These are phyloP conservation scores for Pestalotiopsis sp. DNA, from an alignment of 2,329 filamentous ascomycete species.

Conservation along the genomic window DNA sequence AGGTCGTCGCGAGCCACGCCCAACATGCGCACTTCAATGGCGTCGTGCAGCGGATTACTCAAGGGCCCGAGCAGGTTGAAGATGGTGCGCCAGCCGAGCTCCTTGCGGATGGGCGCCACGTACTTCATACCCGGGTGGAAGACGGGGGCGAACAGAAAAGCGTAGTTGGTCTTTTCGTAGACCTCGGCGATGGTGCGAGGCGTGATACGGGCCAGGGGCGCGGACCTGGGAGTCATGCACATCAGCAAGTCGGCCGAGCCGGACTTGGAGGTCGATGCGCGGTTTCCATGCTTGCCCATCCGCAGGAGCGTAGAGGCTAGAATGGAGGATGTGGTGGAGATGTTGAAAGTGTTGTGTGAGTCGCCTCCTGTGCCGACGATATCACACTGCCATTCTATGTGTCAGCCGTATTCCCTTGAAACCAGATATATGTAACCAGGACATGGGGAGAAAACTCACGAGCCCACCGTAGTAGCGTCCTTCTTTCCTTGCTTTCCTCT, in stretches of 20 bases:
- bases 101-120: conserved; percentile 81
- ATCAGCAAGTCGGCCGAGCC: conserved; percentile 91
- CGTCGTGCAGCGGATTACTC: conserved; percentile 83
- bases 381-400: conserved; percentile 60
- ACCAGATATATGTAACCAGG: neutral
- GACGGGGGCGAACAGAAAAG: conserved; percentile 92
- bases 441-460: conserved; percentile 52
- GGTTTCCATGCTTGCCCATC: conserved; percentile 94
- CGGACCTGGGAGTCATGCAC: conserved; percentile 70
- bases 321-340: conserved; percentile 93
- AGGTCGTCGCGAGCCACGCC: conserved; percentile 88
- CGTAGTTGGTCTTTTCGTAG: conserved; percentile 84
- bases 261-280: conserved; percentile 91
- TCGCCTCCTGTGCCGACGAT: conserved; percentile 98
- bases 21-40: conserved; percentile 88
- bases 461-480: conserved; percentile 82
- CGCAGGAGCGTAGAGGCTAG: conserved; percentile 83
- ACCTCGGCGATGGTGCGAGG: conserved; percentile 71
- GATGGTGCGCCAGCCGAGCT: conserved; percentile 92
- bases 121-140: conserved; percentile 96
- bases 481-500: conserved; percentile 61
- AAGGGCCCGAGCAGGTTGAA: conserved; percentile 96
- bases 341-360: conserved; percentile 97
- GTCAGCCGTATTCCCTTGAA: neutral
- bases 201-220: conserved; percentile 73